phyloP scores from a whole-genome alignment of 139 green algal species.

The Chlamydomonas incerta region DNA sequence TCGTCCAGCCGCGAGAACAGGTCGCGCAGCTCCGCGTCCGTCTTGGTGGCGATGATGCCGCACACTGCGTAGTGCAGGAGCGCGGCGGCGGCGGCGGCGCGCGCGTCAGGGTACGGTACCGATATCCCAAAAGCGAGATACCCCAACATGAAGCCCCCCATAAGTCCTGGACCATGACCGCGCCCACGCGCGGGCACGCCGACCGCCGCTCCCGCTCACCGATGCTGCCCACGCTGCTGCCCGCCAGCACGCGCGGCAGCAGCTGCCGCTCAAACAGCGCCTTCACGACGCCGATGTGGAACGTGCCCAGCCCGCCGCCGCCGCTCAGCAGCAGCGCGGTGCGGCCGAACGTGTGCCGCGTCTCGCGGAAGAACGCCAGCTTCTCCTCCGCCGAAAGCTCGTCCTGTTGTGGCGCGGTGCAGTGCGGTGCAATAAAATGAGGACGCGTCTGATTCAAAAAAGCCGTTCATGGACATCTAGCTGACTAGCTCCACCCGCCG shows the following conservation, averaged over 20 bases:
- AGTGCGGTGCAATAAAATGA: no score
- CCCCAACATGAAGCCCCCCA: no score
- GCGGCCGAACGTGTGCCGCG: constrained; percentile 94
- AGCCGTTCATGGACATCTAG: no score
- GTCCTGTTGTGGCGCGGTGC: constrained; percentile 11
- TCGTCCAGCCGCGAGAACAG: constrained; percentile 74
- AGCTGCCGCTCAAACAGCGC: constrained; percentile 90
- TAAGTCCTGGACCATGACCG: no score
- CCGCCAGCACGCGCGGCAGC: constrained; percentile 94
- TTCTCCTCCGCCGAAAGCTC: constrained; percentile 79
- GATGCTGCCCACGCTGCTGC: constrained; percentile 90
- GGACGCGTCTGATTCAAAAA: no score
- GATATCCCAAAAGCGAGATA: no score
- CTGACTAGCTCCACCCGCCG: no score
- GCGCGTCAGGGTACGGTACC: no score
- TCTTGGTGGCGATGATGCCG: constrained; percentile 79
- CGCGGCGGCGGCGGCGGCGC: no score
- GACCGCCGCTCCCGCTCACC: constrained; percentile 17
- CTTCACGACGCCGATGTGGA: constrained; percentile 95
- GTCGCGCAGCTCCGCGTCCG: constrained; percentile 79
- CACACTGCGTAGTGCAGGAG: constrained; percentile 73
- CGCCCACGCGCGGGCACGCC: no score
- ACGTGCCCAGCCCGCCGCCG: constrained; percentile 92
- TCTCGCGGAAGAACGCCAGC: constrained; percentile 91
- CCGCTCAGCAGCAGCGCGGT: constrained; percentile 96